Base-by-base conservation (phyloP, 345 rosid genomes). In the Erysimum cheiranthoides region DNA sequence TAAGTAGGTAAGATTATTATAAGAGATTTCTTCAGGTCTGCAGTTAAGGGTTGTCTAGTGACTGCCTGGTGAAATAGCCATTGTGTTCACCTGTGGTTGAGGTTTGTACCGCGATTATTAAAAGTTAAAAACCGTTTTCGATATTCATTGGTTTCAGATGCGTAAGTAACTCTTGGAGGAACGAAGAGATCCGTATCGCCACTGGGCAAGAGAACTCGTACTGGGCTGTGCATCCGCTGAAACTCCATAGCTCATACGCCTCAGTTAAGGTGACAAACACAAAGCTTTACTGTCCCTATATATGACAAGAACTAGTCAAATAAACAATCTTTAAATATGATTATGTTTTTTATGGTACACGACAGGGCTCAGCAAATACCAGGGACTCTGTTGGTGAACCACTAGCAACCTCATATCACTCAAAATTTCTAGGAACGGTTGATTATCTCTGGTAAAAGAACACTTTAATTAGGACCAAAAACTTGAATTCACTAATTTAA, bases 401-500 rank as follows among this genome's bases (percentile, higher is more conserved):
- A 46, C 68, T 86, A 56, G 97, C 96, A 25, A 92, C 97, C 64
- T 90, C 97, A 4, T 92, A 84, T 75, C 96, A 88, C 73, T 80
- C 84, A 2, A 92, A 90, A 80, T 92, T 92, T 83, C 84, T 90
- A 9, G 96, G 96, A 73, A 90, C 97, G 14, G 97, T 92, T 61
- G 96, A 92, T 82, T 92, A 88, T 74, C 72, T 92, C 66, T 92
- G 97, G 94, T 91, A 87, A 83, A 61, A n/a, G n/a, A n/a, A n/a
- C 50, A 36, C 50, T 57, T 40, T 16, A 63, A 9, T 17, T 1
- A 0, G 38, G 31, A 5, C 30, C 4, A 12, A 62, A 50, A 39
- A 17, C 3, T 38, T 3, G 28, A 60, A 50, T 2, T 27, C 34
- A 59, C 2, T 49, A 59, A 21, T 5, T 12, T 10, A 40, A 58